These are phyloP conservation scores for Stramenopiles sp. DNA, from an alignment of 352 stramenopile genomes.

Conservation along the genomic window DNA sequence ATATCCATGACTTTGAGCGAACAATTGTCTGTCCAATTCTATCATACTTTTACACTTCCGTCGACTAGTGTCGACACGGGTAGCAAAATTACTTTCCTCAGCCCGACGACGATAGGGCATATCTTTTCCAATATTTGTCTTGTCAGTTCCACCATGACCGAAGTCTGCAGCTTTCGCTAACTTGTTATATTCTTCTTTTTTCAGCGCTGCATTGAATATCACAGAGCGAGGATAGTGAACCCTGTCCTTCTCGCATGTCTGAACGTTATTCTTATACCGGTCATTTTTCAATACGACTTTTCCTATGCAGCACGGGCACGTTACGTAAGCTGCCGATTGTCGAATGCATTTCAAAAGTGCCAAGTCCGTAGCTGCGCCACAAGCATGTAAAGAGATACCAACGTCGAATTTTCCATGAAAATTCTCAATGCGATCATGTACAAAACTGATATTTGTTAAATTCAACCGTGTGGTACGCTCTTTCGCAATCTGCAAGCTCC, in stretches of 20 bases:
- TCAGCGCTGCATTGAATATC: background rate
- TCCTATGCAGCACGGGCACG: background rate
- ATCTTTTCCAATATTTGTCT: background rate
- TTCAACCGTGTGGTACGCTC: background rate
- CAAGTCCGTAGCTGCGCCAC: background rate
- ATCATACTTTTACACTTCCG: background rate
- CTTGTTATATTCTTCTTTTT: background rate
- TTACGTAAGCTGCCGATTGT: background rate
- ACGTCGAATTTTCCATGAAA: background rate
- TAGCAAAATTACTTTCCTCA: background rate
- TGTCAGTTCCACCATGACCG: background rate
- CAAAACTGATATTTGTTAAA: constrained; percentile 2
- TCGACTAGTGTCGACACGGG: background rate
- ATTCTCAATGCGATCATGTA: background rate
- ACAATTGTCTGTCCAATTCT: background rate
- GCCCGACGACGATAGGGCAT: too few species aligned
- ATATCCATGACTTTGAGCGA: background rate
- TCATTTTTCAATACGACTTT: constrained; percentile 1
- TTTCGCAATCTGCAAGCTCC: background rate
- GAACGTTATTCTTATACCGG: background rate
- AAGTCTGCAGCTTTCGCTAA: background rate
- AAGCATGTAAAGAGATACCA: background rate
- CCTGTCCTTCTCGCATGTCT: background rate
- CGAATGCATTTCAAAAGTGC: background rate
- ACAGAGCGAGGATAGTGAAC: background rate